These are phyloP conservation scores for Podospora tetraspora DNA, from an alignment of 495 filamentous ascomycete genomes.

Conservation along the genomic window DNA sequence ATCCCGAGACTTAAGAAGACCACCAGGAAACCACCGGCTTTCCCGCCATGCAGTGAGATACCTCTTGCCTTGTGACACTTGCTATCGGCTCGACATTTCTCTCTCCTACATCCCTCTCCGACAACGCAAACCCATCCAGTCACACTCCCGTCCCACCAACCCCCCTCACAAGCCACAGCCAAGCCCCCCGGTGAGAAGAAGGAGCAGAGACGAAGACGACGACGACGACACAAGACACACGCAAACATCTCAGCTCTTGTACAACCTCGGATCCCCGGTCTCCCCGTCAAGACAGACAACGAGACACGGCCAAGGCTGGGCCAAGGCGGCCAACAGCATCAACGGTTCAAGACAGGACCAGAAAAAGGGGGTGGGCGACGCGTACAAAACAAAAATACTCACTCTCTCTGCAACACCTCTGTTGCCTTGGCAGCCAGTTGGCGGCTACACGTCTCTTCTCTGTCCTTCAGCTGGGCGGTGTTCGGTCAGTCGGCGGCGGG, in stretches of 20 bases:
- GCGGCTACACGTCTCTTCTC: not conserved
- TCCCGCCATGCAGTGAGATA: not conserved
- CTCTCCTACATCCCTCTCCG: not conserved
- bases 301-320: not conserved
- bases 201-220: not conserved
- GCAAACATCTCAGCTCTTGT: slow-evolving; percentile 6
- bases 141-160: not conserved
- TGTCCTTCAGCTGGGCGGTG: not conserved
- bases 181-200: not conserved
- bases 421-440: not conserved
- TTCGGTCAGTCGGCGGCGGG: too few species aligned
- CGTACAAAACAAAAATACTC: not conserved
- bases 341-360: not conserved
- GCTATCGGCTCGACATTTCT: not conserved
- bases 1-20: not conserved
- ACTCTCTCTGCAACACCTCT: not conserved
- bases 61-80: not conserved
- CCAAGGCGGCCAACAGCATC: not conserved
- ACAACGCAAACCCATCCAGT: not conserved
- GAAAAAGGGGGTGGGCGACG: not conserved
- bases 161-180: not conserved
- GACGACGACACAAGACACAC: slow-evolving; percentile 6
- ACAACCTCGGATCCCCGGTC: not conserved
- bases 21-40: not conserved
- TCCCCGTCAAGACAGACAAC: not conserved